phyloP scores from a whole-genome alignment of 2,329 filamentous ascomycete genomes.

The Grosmannia huntii region DNA sequence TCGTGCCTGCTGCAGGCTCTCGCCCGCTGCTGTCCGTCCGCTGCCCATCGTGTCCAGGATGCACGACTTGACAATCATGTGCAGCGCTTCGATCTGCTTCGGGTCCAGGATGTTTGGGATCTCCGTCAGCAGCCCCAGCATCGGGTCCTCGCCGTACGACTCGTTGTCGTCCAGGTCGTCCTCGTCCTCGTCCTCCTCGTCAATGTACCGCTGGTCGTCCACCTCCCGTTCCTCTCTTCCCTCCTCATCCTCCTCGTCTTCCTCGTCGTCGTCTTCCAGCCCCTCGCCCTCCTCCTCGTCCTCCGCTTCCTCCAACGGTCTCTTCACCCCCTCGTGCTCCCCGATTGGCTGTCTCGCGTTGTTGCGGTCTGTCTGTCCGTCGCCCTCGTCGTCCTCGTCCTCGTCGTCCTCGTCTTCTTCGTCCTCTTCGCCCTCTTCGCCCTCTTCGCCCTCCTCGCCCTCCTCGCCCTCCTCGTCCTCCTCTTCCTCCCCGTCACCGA shows the following conservation, averaged over 20 bases:
- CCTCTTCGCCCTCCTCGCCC: background rate
- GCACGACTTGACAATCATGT: constrained; percentile 95
- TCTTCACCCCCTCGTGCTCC: background rate
- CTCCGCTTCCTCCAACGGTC: constrained; percentile 23
- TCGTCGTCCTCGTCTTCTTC: too few relatives aligned
- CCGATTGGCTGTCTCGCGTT: background rate
- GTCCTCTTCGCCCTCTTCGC: background rate
- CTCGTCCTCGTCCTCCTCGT: constrained; percentile 32
- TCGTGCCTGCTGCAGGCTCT: constrained; percentile 80
- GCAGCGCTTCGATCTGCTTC: constrained; percentile 87
- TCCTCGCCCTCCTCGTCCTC: background rate
- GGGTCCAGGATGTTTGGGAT: constrained; percentile 90
- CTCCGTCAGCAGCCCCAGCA: constrained; percentile 78
- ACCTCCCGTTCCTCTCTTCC: constrained; percentile 17
- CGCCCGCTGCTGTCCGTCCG: constrained; percentile 50
- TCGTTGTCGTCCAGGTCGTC: constrained; percentile 62
- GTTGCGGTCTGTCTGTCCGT: background rate
- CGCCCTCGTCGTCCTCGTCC: constrained; percentile 18
- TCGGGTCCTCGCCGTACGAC: constrained; percentile 65
- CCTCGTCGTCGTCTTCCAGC: constrained; percentile 38
- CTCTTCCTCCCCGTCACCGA: constrained; percentile 16
- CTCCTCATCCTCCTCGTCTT: constrained; percentile 21
- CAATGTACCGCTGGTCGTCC: constrained; percentile 17
- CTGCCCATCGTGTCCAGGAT: constrained; percentile 74
- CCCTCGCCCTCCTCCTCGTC: constrained; percentile 53